Evolutionary conservation across 371 early-diverging fungal genomes (phyloP).

Genomic region (Rhizopus microsporus): DNA sequence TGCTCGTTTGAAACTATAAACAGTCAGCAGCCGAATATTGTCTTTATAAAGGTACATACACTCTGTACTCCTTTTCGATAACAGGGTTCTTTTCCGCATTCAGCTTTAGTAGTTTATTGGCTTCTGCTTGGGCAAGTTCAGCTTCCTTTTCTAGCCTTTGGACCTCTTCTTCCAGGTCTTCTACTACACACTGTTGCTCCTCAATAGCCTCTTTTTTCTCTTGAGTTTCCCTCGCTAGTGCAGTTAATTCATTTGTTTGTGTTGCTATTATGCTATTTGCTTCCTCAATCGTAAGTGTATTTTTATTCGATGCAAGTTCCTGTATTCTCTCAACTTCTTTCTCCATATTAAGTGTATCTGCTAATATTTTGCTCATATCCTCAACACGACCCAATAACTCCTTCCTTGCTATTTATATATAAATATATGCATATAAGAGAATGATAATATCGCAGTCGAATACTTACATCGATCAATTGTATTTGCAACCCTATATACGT

Average conservation of each 20-base stretch:
- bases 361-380: not conserved
- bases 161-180: conserved; percentile 10
- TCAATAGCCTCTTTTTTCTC: conserved; percentile 10
- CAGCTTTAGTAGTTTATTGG: not conserved
- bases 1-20: not conserved
- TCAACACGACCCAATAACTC: not conserved
- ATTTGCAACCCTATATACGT: not conserved
- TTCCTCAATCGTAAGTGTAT: conserved; percentile 14
- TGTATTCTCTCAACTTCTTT: conserved; percentile 10
- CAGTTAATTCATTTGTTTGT: conserved; percentile 4
- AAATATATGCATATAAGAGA: not conserved
- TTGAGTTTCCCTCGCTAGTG: not conserved
- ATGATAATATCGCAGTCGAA: not conserved
- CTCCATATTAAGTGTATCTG: not conserved
- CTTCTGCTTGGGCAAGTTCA: not conserved
- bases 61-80: conserved; percentile 8
- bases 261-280: conserved; percentile 9
- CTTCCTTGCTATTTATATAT: conserved; percentile 1
- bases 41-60: not conserved
- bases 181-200: conserved; percentile 10
- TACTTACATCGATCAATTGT: conserved; percentile 9
- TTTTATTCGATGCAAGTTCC: not conserved
- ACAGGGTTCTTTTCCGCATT: conserved; percentile 3
- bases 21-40: not conserved
- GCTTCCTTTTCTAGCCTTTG: not conserved